Conservation (phyloP, 2,329 filamentous ascomycete genomes). For the Talaromyces sp. region DNA sequence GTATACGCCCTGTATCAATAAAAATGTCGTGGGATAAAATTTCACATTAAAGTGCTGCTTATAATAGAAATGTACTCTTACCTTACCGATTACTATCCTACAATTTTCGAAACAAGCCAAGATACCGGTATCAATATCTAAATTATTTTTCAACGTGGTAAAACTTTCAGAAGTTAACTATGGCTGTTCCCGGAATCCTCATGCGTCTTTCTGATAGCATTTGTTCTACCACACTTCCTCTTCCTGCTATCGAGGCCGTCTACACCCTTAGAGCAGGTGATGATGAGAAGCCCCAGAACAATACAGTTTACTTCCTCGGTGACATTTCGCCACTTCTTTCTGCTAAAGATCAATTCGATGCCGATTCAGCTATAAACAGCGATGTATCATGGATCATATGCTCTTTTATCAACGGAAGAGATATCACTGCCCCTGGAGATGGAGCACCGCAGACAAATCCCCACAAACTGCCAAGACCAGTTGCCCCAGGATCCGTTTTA, state of each 20-base stretch:
- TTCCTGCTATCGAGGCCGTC: neutral
- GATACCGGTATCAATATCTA: neutral
- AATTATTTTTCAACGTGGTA: neutral
- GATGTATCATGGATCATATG: neutral
- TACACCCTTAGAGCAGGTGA: neutral
- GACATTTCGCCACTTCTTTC: neutral
- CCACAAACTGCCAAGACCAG: neutral
- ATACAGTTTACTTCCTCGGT: neutral
- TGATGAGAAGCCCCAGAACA: neutral
- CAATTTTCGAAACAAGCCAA: neutral
- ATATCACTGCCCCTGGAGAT: neutral
- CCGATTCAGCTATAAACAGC: neutral
- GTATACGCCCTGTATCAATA: neutral
- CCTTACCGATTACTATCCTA: neutral
- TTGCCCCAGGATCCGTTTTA: neutral
- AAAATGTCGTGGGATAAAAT: neutral
- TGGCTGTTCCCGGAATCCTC: neutral
- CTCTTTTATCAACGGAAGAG: conserved; percentile 1
- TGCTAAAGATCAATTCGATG: neutral
- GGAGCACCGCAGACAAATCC: neutral
- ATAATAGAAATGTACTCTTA: neutral
- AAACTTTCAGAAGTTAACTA: neutral
- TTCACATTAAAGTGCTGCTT: neutral
- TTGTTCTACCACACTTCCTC: neutral
- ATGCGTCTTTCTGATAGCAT: neutral